Base-by-base conservation (phyloP, 257 asterid species). In the Lycium barbarum region DNA sequence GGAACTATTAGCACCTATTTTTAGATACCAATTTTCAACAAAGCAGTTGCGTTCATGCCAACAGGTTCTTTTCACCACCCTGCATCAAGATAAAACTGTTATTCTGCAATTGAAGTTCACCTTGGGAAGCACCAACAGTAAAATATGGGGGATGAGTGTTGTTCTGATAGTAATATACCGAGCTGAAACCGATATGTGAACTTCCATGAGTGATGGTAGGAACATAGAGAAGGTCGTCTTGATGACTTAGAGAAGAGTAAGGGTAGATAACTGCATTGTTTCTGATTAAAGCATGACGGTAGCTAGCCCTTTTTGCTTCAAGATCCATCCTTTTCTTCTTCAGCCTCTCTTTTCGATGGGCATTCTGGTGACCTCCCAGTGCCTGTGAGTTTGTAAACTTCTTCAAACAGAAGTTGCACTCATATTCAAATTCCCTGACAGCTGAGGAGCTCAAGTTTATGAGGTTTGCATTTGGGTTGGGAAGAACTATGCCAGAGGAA, bases 311-410 rank as follows among this genome's bases (percentile, higher is more conserved):
- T 62, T 55, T 80, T 63, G 84, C 84, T 80, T 67, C 81, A 55
- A 67, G 57, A 63, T 80, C 81, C 47, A 40, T 66, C 18, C n/a
- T 40, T 85, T 80, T 74, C 86, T 61, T 80, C 74, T 40, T 85
- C 80, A 55, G 51, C 73, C 87, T 85, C 81, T 85, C 87, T 36
- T 55, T 85, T 38, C 71, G 14, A 68, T 68, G 81, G 55, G 85
- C 71, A 54, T 83, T 83, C 55, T 83, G 85, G 43, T 83, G 81
- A 83, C 85, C 81, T 35, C 85, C 70, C 13, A 70, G 58, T 36
- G 81, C 81, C 43, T 22, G 59, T 35, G 68, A 35, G 47, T 38
- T 83, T 11, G 59, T 36, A 61, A 55, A 70, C n/a, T 54, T 83
- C 43, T 36, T 83, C 13, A 76, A n/a, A 70, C 85, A 83, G 14